phyloP scores from a whole-genome alignment of 192 early-diverging fungal species.

The Ambispora gerdemannii region DNA sequence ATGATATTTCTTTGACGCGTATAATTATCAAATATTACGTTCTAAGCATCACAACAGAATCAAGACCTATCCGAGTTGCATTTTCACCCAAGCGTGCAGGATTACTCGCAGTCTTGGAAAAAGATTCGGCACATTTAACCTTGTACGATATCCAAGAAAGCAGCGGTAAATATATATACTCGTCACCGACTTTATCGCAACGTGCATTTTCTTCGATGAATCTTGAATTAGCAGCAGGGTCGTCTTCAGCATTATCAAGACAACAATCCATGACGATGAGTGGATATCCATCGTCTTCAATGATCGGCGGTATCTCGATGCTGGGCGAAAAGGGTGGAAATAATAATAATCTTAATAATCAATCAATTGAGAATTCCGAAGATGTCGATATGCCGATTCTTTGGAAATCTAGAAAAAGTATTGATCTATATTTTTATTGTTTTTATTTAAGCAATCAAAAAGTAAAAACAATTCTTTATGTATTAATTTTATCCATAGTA shows the following conservation, averaged over 20 bases:
- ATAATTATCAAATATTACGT: not conserved
- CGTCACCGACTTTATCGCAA: constrained; percentile 11
- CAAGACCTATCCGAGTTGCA: constrained; percentile 51
- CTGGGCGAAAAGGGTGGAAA: too few species aligned
- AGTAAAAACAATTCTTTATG: not conserved
- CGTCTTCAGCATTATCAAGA: constrained; percentile 23
- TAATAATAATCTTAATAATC: too few species aligned
- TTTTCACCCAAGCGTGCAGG: constrained; percentile 61
- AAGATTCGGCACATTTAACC: constrained; percentile 51
- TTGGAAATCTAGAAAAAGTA: constrained; percentile 48
- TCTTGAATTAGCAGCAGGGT: not conserved
- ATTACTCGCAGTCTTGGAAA: constrained; percentile 55
- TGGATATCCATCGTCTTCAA: too few species aligned
- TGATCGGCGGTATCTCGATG: not conserved
- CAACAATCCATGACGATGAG: not conserved
- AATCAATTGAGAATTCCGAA: not conserved
- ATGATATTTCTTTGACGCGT: not conserved
- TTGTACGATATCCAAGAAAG: constrained; percentile 70
- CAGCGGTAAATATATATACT: constrained; percentile 24
- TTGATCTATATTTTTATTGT: not conserved
- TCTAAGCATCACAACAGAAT: constrained; percentile 23
- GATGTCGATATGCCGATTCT: constrained; percentile 45
- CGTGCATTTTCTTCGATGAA: constrained; percentile 18
- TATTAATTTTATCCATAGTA: not conserved
- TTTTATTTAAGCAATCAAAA: not conserved